These are phyloP conservation scores for Quercus tomentella DNA, from an alignment of 331 rosid species.

Conservation along the genomic window DNA sequence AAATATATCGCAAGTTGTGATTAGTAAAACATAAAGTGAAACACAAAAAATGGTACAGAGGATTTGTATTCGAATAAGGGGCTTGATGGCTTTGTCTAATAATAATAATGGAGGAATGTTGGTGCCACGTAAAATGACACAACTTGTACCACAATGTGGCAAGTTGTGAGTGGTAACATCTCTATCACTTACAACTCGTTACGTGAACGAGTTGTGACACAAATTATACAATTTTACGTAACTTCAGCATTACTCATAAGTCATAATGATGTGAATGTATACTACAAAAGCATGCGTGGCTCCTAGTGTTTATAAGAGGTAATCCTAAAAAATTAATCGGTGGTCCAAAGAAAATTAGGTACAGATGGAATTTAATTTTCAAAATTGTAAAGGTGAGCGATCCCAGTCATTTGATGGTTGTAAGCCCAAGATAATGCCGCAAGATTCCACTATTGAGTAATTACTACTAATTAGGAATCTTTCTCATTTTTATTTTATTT, in stretches of 20 bases:
- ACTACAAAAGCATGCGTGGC: background rate
- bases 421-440: background rate
- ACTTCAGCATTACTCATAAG: no score
- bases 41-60: rapidly evolving
- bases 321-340: background rate
- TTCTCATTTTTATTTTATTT: background rate
- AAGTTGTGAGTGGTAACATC: rapidly evolving
- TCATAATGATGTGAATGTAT: background rate
- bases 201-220: rapidly evolving
- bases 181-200: rapidly evolving
- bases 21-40: no score
- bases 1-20: no score
- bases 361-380: background rate
- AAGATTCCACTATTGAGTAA: background rate
- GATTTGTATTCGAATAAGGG: rapidly evolving
- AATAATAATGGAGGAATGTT: no score
- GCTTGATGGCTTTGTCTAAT: no score
- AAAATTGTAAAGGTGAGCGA: background rate
- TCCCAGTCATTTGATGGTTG: background rate
- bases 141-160: no score
- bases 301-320: background rate
- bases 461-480: background rate
- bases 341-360: background rate
- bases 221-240: no score
- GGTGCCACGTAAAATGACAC: rapidly evolving